phyloP scores from a whole-genome alignment of 352 stramenopile species.

The Pythium scleroteichum region DNA sequence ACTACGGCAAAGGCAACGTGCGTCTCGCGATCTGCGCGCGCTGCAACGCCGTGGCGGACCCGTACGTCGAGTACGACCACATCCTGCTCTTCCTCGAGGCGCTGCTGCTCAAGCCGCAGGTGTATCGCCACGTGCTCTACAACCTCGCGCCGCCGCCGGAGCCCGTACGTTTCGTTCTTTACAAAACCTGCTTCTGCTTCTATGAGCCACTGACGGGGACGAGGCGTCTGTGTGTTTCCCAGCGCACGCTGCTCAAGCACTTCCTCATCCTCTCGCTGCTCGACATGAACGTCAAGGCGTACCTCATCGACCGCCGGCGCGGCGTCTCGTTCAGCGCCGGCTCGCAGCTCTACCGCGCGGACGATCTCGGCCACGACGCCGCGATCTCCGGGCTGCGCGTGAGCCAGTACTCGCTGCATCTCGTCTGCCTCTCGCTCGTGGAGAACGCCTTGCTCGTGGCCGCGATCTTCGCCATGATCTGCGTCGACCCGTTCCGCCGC shows the following conservation, averaged over 20 bases:
- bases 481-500: slow-evolving; percentile 50
- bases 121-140: slow-evolving; percentile 85
- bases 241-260: slow-evolving; percentile 69
- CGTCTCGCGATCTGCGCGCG: slow-evolving; percentile 65
- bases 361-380: slow-evolving; percentile 1
- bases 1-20: slow-evolving; percentile 87
- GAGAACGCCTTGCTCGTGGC: slow-evolving; percentile 71
- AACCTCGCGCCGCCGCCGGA: slow-evolving; percentile 63
- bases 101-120: slow-evolving; percentile 81
- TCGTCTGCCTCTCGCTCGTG: slow-evolving; percentile 66
- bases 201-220: too few species aligned
- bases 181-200: too few species aligned
- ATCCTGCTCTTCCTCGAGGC: slow-evolving; percentile 86
- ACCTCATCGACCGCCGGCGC: slow-evolving; percentile 66
- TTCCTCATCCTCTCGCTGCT: slow-evolving; percentile 81
- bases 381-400: slow-evolving; percentile 58
- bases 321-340: slow-evolving; percentile 59
- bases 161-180: slow-evolving; percentile 21
- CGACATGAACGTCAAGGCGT: slow-evolving; percentile 87
- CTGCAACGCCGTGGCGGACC: slow-evolving; percentile 80
- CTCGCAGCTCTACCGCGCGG: slow-evolving; percentile 54
- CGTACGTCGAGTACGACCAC: slow-evolving; percentile 89
- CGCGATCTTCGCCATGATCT: slow-evolving; percentile 50
- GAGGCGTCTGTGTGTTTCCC: neutral
- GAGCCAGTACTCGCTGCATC: slow-evolving; percentile 77